Conservation (phyloP, 116 monocot species). For the Iris pallida region DNA sequence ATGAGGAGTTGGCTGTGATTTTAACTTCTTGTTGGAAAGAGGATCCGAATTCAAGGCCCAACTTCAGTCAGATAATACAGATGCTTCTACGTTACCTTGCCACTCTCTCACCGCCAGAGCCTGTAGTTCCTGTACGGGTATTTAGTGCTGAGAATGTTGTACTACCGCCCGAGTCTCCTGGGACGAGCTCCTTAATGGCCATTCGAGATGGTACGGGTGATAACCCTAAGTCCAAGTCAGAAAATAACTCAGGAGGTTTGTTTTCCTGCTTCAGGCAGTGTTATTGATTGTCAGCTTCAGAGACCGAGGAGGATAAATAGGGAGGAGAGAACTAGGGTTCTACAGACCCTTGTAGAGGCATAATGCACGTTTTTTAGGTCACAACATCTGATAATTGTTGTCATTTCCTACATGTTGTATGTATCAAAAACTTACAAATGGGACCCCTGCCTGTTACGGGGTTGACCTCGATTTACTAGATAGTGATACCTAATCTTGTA, state of each 20-base stretch:
- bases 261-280: conserved; percentile 73
- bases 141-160: conserved; percentile 72
- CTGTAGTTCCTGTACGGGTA: conserved; percentile 32
- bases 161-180: conserved; percentile 91
- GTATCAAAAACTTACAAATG: no score
- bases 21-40: conserved; percentile 92
- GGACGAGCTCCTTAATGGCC: conserved; percentile 87
- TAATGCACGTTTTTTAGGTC: no score
- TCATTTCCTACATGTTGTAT: no score
- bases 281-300: conserved; percentile 22
- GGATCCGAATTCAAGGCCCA: conserved; percentile 75
- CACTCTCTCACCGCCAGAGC: conserved; percentile 41
- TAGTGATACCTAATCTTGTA: no score
- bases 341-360: no score
- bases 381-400: no score
- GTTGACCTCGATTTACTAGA: no score
- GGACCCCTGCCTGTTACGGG: no score
- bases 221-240: conserved; percentile 31
- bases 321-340: no score
- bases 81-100: conserved; percentile 73
- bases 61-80: conserved; percentile 87
- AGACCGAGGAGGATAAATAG: no score
- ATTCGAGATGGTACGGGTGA: conserved; percentile 56
- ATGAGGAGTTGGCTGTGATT: conserved; percentile 56
- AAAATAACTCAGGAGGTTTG: conserved; percentile 36